A percentile compares a stretch with the other conserved stretches of the same genome.
These are phyloP conservation scores for Mikania micrantha DNA, from an alignment of 129 eudicot genomes.

Conservation along the genomic window DNA sequence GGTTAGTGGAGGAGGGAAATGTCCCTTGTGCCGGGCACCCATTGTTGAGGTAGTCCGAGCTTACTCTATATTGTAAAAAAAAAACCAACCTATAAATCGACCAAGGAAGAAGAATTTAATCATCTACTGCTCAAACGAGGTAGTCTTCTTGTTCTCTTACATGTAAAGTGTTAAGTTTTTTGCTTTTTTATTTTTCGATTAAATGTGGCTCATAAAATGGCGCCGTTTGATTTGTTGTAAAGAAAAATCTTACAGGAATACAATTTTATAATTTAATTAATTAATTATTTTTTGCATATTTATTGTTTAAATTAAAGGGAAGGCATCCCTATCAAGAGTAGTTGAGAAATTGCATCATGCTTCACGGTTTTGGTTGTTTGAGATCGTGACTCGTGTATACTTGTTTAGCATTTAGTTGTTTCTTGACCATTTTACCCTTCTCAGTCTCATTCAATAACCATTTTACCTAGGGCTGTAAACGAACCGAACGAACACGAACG, in stretches of 20 bases:
- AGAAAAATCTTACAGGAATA: conserved; percentile 1
- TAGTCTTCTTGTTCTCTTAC: neutral
- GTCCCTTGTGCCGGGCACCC: conserved; percentile 99
- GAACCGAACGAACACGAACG: too few relatives aligned
- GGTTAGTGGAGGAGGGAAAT: conserved; percentile 94
- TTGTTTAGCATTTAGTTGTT: too few relatives aligned
- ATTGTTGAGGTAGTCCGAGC: conserved; percentile 96
- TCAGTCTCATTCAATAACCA: neutral
- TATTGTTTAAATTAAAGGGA: neutral
- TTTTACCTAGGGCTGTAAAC: too few relatives aligned
- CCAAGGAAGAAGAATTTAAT: conserved; percentile 11
- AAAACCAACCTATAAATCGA: neutral
- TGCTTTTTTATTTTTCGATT: conserved; percentile 20
- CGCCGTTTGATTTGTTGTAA: conserved; percentile 15
- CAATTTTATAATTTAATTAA: neutral
- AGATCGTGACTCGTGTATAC: neutral
- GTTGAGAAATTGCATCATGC: conserved; percentile 16
- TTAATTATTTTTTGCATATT: neutral
- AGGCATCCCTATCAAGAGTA: conserved; percentile 1
- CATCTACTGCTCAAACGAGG: conserved; percentile 15
- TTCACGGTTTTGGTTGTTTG: conserved; percentile 7
- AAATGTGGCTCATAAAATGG: conserved; percentile 31
- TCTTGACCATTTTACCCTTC: neutral
- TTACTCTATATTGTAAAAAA: conserved; percentile 84
- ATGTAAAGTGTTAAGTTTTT: conserved; percentile 30